Evolutionary conservation across 306 rosid genomes (phyloP), one percentile per base, ranked within the genome.

Genomic region (Corylus avellana): DNA sequence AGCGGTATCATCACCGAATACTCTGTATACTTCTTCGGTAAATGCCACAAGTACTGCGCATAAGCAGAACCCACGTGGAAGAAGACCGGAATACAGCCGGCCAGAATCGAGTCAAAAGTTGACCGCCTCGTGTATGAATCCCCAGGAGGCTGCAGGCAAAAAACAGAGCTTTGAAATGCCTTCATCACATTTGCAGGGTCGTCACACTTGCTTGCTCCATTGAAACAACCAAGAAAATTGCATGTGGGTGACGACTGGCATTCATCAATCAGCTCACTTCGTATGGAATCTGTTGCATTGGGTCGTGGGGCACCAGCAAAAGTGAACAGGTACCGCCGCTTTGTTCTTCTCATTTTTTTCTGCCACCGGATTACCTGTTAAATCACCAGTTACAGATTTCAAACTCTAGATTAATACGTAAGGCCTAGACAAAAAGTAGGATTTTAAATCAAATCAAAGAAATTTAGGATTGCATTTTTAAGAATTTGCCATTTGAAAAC

Each of bases 1-100:
- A 58, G 77, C 10, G 84, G 79, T 29, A 84, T 78, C 27, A 39
- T 79, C 12, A 88, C 79, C 12, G 91, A 90, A 37, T 86, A 90
- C 32, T 72, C 74, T 7, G 84, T 79, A 18, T 63, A 39, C 3
- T 48, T 77, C 32, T 37, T 70, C 0, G 91, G 91, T 3, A 90
- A 87, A 78, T 84, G 88, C 94, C 94, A 88, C 39, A 84, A 29
- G 72, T 90, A 90, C 64, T 90, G 92, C 3, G 46, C 46, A 68
- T 88, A 90, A 46, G 94, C 89, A 22, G 94, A 90, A 13, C 44
- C n/a, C 32, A 84, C 79, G 75, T 82, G 79, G 73, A 90, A 90
- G 79, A 90, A 90, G 42, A 88, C 91, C 0, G 92, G 91, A 80
- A 90, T 82, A 39, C 92, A 90, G 17, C 91, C 92, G 0, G 87